Conservation (phyloP, 208 protist genomes). For the Wallacemonas sp. region DNA sequence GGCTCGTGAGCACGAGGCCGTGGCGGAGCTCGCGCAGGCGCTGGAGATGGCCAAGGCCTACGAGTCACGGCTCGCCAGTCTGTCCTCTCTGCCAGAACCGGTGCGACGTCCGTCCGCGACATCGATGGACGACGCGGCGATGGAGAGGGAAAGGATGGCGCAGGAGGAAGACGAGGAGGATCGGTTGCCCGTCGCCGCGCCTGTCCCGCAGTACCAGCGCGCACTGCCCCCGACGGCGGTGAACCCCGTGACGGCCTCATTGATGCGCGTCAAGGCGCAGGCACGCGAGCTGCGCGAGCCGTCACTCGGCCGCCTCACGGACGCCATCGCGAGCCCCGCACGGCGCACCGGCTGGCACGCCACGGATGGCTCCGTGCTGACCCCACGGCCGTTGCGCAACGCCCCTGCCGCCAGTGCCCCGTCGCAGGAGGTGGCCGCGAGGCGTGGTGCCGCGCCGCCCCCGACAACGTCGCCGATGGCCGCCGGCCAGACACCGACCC, state of each 20-base stretch:
- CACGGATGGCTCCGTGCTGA: slow-evolving; percentile 12
- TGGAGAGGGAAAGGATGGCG: not conserved
- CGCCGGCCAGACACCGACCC: slow-evolving; percentile 2
- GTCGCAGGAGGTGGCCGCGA: no score
- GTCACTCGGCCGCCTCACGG: slow-evolving; percentile 21
- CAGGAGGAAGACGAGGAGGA: slow-evolving; percentile 14
- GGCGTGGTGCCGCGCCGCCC: not conserved
- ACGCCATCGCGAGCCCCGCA: slow-evolving; percentile 4
- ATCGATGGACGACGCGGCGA: not conserved
- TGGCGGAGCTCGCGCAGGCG: slow-evolving; percentile 2
- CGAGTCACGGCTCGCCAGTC: not conserved
- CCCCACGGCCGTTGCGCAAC: not conserved
- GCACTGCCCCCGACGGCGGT: slow-evolving; percentile 32
- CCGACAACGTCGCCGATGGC: not conserved
- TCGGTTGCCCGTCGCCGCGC: not conserved
- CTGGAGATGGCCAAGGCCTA: slow-evolving; percentile 1
- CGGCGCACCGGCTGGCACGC: not conserved
- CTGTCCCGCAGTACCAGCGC: slow-evolving; percentile 33
- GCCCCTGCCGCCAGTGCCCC: no score
- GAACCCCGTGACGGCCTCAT: slow-evolving; percentile 43
- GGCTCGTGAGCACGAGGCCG: not conserved
- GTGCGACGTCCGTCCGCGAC: not conserved
- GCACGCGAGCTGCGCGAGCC: slow-evolving; percentile 41
- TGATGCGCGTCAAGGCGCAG: slow-evolving; percentile 62
- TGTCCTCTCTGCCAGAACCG: not conserved